Percentiles rank a stretch among this genome's conserved stretches.
These are phyloP conservation scores for Lathyrus oleraceus DNA, from an alignment of 306 rosid species.

Conservation along the genomic window DNA sequence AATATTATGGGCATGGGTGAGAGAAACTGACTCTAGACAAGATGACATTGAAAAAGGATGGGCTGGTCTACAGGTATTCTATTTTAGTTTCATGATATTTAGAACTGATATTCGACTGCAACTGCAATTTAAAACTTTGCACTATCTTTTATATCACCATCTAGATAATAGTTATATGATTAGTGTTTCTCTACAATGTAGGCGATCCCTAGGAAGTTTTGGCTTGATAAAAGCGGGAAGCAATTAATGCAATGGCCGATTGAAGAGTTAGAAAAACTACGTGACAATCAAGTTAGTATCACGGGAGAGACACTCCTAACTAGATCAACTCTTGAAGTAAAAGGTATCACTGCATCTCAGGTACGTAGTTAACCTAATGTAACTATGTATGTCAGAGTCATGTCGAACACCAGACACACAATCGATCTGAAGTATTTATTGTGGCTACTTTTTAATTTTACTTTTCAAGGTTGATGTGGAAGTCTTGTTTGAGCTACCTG, in stretches of 20 bases:
- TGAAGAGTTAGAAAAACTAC: conserved; percentile 48
- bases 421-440: not conserved
- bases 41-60: conserved; percentile 59
- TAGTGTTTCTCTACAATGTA: conserved; percentile 13
- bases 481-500: conserved; percentile 45
- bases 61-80: conserved; percentile 72
- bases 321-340: conserved; percentile 41
- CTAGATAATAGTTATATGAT: not conserved
- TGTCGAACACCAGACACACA: not conserved
- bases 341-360: conserved; percentile 61
- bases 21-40: conserved; percentile 33
- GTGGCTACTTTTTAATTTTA: not conserved
- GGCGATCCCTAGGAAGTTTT: conserved; percentile 59
- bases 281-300: conserved; percentile 36
- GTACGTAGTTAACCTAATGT: conserved; percentile 28
- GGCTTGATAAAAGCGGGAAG: conserved; percentile 49
- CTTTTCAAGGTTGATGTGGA: conserved; percentile 58
- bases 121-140: not conserved
- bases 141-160: not conserved
- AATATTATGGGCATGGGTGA: conserved; percentile 48
- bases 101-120: not conserved
- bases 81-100: not conserved
- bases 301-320: conserved; percentile 23
- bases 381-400: too few species aligned
- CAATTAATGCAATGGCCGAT: conserved; percentile 63